These are phyloP conservation scores for Mycena rosella DNA, from an alignment of 768 basidiomycete genomes.

Conservation along the genomic window DNA sequence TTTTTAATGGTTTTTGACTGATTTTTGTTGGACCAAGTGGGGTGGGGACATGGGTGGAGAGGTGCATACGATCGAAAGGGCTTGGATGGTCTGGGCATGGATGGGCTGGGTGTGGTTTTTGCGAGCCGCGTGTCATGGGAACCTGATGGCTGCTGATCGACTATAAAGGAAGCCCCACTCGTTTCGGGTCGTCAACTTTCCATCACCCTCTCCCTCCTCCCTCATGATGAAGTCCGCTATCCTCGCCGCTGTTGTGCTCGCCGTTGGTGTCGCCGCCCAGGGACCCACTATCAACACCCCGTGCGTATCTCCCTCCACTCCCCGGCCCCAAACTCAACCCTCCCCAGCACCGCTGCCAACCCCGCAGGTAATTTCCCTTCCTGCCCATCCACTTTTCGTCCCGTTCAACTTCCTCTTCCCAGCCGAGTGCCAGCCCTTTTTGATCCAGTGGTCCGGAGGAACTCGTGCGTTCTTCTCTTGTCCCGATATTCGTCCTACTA, in stretches of 20 bases:
- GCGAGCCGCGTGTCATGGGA: not conserved
- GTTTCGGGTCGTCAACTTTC: not conserved
- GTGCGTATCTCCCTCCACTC: conserved; percentile 65
- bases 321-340: not conserved
- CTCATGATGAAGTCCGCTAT: conserved; percentile 63
- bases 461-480: conserved; percentile 53
- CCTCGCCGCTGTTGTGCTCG: conserved; percentile 56
- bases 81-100: too few species aligned
- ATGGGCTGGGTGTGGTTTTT: too few species aligned
- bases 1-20: too few species aligned
- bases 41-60: too few species aligned
- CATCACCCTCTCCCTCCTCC: conserved; percentile 45
- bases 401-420: not conserved
- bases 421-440: conserved; percentile 70
- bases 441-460: conserved; percentile 70
- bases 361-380: conserved; percentile 11
- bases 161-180: too few species aligned
- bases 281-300: conserved; percentile 79
- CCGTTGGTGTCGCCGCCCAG: conserved; percentile 60
- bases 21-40: too few species aligned
- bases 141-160: not conserved
- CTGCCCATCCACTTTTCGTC: not conserved
- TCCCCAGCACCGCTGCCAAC: conserved; percentile 46
- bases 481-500: conserved; percentile 20
- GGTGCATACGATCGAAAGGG: too few species aligned